Base-by-base conservation (phyloP, 78 protist species). In the Isochrysis galbana region DNA sequence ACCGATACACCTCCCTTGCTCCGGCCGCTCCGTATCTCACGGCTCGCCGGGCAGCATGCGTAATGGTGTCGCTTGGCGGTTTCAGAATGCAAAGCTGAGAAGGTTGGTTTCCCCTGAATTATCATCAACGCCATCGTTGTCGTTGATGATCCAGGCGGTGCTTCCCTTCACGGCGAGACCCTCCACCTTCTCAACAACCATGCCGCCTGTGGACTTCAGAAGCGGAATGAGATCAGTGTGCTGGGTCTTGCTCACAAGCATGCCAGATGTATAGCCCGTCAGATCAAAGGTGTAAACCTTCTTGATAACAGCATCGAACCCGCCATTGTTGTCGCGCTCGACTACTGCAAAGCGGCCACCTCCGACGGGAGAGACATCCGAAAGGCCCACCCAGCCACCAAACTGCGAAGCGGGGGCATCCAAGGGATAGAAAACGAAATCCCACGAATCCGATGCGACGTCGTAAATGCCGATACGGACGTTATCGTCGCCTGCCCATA, bases 271-370 rank as follows among this genome's bases (percentile, higher is more conserved):
- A 22, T 26, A 14, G 23, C 38, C 10, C 38, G 14, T 77, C 41
- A 77, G 34, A 36, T 77, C 39, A 22, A 77, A 26, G 47, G 23
- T 77, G 83, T 77, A 77, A 19, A 77, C 83, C 10, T 22, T 14
- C 83, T 77, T 77, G 83, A 77, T 77, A 36, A 19, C 47, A 14
- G 83, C 83, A 22, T 77, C 83, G 39, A 22, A 22, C 38, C 83
- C 83, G 39, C 47, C 83, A 38, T 77, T 32, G 39, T 77, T 77
- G 39, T 77, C 83, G 83, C 83, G 83, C 83, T 77, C 83, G 83
- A 77, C 41, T 11, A 77, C 83, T 19, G 19, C 38, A 22, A 77
- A 77, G 41, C 14, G 10, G 41, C 7, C 19, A 22, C 19, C 83
- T 11, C 39, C 83, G 83, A 77, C 38, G 23, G 83, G 39, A 7